These are phyloP conservation scores for Garcia nutans DNA, from an alignment of 345 rosid genomes.

Conservation along the genomic window DNA sequence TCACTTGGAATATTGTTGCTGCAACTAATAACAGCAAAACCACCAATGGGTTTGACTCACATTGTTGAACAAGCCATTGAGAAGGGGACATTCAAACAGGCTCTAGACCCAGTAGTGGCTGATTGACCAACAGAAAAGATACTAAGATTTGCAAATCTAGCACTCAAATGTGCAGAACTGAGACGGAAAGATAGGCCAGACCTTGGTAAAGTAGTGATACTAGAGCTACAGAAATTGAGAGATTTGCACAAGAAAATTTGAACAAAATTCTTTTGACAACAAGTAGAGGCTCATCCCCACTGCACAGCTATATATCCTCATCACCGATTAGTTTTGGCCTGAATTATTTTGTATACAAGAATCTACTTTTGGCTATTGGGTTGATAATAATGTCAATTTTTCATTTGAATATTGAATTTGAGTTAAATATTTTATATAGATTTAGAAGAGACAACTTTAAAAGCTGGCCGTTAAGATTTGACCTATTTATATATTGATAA, in stretches of 20 bases:
- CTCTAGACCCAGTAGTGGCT: slow-evolving; percentile 65
- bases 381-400: background rate
- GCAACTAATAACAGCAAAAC: slow-evolving; percentile 71
- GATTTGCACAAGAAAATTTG: slow-evolving; percentile 52
- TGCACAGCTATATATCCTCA: slow-evolving; percentile 26
- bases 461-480: no score
- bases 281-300: slow-evolving; percentile 30
- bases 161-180: slow-evolving; percentile 69
- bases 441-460: no score
- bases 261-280: slow-evolving; percentile 25
- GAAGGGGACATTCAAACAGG: slow-evolving; percentile 47
- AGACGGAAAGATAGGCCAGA: slow-evolving; percentile 93
- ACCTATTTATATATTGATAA: no score
- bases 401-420: no score
- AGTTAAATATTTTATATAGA: no score
- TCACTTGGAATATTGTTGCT: slow-evolving; percentile 82
- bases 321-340: slow-evolving; percentile 37
- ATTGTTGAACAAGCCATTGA: slow-evolving; percentile 51
- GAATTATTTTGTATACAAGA: background rate
- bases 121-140: slow-evolving; percentile 86
- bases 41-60: slow-evolving; percentile 72
- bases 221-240: slow-evolving; percentile 59
- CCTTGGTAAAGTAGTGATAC: slow-evolving; percentile 64
- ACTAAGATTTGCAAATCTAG: slow-evolving; percentile 51
- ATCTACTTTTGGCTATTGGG: background rate